These are phyloP conservation scores for Cercospora janseana DNA, from an alignment of 2,329 filamentous ascomycete genomes.

Conservation along the genomic window DNA sequence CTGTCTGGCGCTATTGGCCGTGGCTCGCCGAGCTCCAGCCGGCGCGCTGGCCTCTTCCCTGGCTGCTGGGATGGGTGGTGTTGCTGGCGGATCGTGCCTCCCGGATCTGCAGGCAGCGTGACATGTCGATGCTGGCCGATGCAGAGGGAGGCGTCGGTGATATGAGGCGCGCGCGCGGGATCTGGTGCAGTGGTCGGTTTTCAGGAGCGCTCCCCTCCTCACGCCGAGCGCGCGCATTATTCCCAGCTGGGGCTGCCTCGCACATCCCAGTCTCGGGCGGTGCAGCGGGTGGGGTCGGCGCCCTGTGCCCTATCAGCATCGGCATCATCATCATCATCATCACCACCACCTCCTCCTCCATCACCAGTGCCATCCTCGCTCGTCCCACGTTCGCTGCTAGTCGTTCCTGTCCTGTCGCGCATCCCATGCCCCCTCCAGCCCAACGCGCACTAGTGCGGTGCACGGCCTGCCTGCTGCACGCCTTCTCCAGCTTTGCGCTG, in stretches of 20 bases:
- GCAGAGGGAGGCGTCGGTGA: not conserved
- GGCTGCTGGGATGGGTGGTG: conserved; percentile 24
- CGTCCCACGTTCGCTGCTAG: conserved; percentile 23
- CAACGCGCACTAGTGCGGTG: conserved; percentile 17
- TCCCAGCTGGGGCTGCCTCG: conserved; percentile 22
- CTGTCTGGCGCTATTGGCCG: conserved; percentile 20
- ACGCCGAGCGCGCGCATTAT: too few relatives aligned
- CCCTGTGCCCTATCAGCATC: too few relatives aligned
- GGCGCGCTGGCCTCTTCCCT: conserved; percentile 22
- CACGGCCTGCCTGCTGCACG: conserved; percentile 8
- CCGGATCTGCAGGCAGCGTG: conserved; percentile 26
- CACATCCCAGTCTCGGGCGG: conserved; percentile 7
- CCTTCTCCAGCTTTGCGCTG: conserved; percentile 27
- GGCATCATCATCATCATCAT: too few relatives aligned
- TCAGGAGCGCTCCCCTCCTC: conserved; percentile 4
- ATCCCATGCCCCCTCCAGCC: not conserved
- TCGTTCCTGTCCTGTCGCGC: conserved; percentile 19
- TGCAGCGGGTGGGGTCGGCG: not conserved
- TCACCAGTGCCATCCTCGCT: conserved; percentile 3
- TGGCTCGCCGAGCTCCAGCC: conserved; percentile 26
- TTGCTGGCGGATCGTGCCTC: conserved; percentile 26
- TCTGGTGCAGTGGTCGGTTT: conserved; percentile 15
- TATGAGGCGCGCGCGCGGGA: conserved; percentile 7
- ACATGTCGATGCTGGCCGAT: not conserved
- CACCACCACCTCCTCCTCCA: too few relatives aligned